phyloP scores from a whole-genome alignment of 1,284 basidiomycete genomes.

The Leccinum angustisporum region DNA sequence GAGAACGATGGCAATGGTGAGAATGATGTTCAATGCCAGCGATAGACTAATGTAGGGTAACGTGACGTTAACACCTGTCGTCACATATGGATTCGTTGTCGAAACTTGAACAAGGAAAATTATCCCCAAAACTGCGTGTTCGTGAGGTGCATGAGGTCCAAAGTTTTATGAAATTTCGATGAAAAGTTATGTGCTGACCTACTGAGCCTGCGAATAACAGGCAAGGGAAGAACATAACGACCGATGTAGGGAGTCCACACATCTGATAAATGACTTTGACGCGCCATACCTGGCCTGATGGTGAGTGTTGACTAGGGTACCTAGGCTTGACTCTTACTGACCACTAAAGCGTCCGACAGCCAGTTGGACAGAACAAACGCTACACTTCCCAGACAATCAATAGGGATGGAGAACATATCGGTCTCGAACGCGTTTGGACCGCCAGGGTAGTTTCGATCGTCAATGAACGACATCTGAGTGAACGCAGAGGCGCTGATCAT shows the following conservation, averaged over 20 bases:
- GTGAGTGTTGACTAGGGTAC: background rate
- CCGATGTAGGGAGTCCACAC: slow-evolving; percentile 13
- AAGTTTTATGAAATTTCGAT: too few relatives aligned
- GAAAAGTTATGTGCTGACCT: slow-evolving; percentile 9
- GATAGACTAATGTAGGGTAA: slow-evolving; percentile 24
- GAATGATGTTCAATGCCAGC: slow-evolving; percentile 23
- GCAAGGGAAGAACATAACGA: slow-evolving; percentile 19
- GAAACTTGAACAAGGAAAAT: slow-evolving; percentile 15
- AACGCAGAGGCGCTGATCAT: slow-evolving; percentile 18
- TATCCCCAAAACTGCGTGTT: slow-evolving; percentile 11
- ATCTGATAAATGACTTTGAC: slow-evolving; percentile 27
- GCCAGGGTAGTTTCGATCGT: slow-evolving; percentile 33
- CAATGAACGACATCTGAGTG: slow-evolving; percentile 33
- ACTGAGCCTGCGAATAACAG: slow-evolving; percentile 18
- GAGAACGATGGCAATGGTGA: slow-evolving; percentile 26
- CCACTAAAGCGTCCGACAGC: slow-evolving; percentile 31
- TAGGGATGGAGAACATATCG: slow-evolving; percentile 16
- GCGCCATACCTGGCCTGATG: slow-evolving; percentile 31
- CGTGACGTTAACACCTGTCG: slow-evolving; percentile 18
- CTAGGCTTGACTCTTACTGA: slow-evolving; percentile 6
- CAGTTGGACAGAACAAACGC: slow-evolving; percentile 23
- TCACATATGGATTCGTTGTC: slow-evolving; percentile 18
- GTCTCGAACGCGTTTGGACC: slow-evolving; percentile 21
- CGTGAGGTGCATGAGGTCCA: background rate
- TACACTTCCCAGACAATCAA: slow-evolving; percentile 15